Base-by-base conservation (phyloP, 345 rosid genomes). In the Jatropha curcas region DNA sequence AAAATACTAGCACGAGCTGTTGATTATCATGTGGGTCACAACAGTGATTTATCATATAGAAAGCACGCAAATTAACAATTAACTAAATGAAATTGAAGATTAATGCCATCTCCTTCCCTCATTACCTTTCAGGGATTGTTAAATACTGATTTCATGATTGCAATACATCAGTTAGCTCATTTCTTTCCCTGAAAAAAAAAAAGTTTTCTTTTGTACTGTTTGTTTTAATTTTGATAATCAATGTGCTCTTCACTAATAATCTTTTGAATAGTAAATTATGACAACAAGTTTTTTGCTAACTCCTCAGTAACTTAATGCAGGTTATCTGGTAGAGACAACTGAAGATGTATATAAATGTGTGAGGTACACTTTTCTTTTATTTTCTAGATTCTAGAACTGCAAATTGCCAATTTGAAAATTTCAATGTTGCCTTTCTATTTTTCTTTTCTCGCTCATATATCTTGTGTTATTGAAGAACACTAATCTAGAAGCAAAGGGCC, bases 301-400 rank as follows among this genome's bases (percentile, higher is more conserved):
- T 48, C 11, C 30, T 76, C n/a, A n/a, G 53, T 65, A 20, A 43
- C 71, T 67, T 76, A 48, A 73, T 63, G 39, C 83, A 85, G 88
- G 86, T 53, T 80, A 78, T 59, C 76, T 82, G 71, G 25, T 13
- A 48, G 88, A 85, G 81, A 74, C 69, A 46, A 11, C 74, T 59
- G 53, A 65, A 37, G 88, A 78, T 68, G 53, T 79, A 12, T 85
- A 77, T 74, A 71, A 57, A 78, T 70, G 71, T 55, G 65, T 82
- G 63, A 78, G 84, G 86, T 80, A 74, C 24, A 22, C 39, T 57
- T 1, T 56, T 71, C n/a, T 25, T 55, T 60, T 33, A 41, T 70
- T 71, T 28, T 68, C 8, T 34, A 25, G 22, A 41, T 14, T 22
- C 5, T 34, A 46, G 14, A 14, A 14, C n/a, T 55, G 55, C 24